Conservation (phyloP, 225 moss, liverwort and hornwort genomes). For the Lunularia cruciata region DNA sequence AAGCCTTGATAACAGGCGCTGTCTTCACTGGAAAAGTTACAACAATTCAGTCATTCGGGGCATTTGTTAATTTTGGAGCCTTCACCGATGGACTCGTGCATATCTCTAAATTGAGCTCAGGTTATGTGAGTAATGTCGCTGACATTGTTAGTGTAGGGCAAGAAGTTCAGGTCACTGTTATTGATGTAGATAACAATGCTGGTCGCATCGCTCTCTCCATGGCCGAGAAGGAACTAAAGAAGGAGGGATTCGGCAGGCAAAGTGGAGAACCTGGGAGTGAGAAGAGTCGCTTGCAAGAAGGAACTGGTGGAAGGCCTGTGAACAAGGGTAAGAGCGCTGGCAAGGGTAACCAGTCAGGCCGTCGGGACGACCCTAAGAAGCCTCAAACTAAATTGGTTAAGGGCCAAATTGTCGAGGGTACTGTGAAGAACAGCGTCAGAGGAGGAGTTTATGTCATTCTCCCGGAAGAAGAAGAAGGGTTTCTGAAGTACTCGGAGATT, state of each 20-base stretch:
- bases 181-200: conserved; percentile 62
- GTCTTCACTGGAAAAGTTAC: conserved; percentile 73
- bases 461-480: conserved; percentile 74
- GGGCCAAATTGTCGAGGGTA: conserved; percentile 80
- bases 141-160: conserved; percentile 76
- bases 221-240: conserved; percentile 63
- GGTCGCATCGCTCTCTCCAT: conserved; percentile 77
- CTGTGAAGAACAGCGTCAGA: conserved; percentile 86
- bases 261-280: conserved; percentile 22
- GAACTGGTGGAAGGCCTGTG: conserved; percentile 51
- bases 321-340: conserved; percentile 82
- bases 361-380: conserved; percentile 63
- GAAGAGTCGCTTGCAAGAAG: conserved; percentile 39
- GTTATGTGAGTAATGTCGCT: conserved; percentile 62
- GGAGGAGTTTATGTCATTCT: conserved; percentile 76
- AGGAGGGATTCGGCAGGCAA: conserved; percentile 37
- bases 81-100: conserved; percentile 92
- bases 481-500: conserved; percentile 77
- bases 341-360: conserved; percentile 43
- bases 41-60: conserved; percentile 76
- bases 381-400: conserved; percentile 66
- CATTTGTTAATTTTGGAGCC: conserved; percentile 89
- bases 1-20: conserved; percentile 66
- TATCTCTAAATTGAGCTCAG: conserved; percentile 65
- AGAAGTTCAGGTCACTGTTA: conserved; percentile 70